Conservation (phyloP, 169 alveolate genomes). For the Plasmodium vivax region DNA sequence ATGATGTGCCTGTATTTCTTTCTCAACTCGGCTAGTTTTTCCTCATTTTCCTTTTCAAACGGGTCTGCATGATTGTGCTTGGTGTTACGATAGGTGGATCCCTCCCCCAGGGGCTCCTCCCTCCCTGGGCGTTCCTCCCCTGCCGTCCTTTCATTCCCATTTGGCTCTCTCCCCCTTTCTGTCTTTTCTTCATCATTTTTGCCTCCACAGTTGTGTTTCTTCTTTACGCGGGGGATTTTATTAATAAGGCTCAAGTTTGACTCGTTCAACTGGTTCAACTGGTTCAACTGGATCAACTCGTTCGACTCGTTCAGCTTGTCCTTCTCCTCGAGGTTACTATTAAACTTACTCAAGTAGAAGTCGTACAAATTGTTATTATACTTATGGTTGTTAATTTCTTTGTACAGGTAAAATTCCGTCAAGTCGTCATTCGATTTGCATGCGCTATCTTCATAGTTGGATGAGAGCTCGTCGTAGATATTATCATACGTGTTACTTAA, state of each 20-base stretch:
- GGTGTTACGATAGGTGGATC: background rate
- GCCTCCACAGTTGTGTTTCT: background rate
- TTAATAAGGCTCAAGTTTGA: conserved; percentile 8
- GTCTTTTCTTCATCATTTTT: background rate
- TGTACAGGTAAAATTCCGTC: conserved; percentile 54
- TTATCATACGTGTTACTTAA: conserved; percentile 59
- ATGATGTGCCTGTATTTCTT: background rate
- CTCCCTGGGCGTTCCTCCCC: background rate
- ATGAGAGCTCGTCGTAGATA: conserved; percentile 45
- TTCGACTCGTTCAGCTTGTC: conserved; percentile 12
- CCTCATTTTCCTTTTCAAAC: background rate
- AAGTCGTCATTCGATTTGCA: conserved; percentile 43
- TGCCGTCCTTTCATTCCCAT: background rate
- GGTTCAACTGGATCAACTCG: too few species aligned
- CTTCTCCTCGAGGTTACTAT: conserved; percentile 49
- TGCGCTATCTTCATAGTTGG: conserved; percentile 35
- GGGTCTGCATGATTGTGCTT: background rate
- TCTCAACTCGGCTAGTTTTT: background rate
- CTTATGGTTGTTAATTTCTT: conserved; percentile 65
- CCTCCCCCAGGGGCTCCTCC: background rate
- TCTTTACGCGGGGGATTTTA: background rate
- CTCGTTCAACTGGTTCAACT: background rate
- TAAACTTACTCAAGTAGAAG: conserved; percentile 44
- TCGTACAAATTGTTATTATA: conserved; percentile 64
- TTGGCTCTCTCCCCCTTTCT: background rate